Evolutionary conservation across 768 basidiomycete genomes (phyloP).

Genomic region (Naganishia randhawae): DNA sequence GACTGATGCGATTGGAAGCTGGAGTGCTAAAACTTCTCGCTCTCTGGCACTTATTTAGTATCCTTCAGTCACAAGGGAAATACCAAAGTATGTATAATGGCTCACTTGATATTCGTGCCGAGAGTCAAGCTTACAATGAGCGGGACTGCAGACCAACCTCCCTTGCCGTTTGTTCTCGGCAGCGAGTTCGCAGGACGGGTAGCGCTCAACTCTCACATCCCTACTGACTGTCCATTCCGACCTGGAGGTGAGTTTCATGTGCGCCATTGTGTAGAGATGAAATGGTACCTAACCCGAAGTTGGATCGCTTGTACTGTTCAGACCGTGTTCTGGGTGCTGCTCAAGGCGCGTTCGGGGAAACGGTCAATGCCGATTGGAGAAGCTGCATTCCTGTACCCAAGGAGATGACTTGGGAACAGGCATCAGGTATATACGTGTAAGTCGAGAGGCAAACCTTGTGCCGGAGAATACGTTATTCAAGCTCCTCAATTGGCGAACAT

Average conservation of each 20-base stretch:
- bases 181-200: conserved; percentile 77
- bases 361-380: conserved; percentile 59
- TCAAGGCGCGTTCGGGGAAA: conserved; percentile 78
- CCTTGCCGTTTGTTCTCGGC: conserved; percentile 79
- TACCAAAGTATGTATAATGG: conserved; percentile 59
- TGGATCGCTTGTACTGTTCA: neutral
- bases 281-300: neutral
- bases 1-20: neutral
- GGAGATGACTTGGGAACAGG: conserved; percentile 74
- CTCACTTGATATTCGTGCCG: neutral
- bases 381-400: conserved; percentile 66
- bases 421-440: conserved; percentile 69
- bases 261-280: no score
- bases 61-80: conserved; percentile 82
- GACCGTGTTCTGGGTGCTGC: conserved; percentile 81
- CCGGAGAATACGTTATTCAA: neutral
- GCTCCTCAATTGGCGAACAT: neutral
- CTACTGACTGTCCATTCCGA: conserved; percentile 70
- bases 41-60: conserved; percentile 48
- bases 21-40: conserved; percentile 49
- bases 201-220: conserved; percentile 67
- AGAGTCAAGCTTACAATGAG: conserved; percentile 8
- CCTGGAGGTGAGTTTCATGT: conserved; percentile 58
- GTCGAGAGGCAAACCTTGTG: conserved; percentile 56
- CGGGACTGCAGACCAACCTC: conserved; percentile 57